phyloP scores from a whole-genome alignment of 129 eudicot genomes.

The Scalesia atractyloides region DNA sequence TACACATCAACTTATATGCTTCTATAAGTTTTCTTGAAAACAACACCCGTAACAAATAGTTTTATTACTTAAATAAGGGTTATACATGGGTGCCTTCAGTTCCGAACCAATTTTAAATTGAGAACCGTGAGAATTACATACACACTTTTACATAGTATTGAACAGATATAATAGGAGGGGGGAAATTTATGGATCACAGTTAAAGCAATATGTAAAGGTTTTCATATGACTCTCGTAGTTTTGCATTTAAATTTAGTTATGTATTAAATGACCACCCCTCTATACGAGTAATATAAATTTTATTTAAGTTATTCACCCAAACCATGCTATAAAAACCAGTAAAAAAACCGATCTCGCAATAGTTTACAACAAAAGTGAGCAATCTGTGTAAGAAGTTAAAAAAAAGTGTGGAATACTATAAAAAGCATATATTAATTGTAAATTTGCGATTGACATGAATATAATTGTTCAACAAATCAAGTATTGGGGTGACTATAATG shows the following conservation, averaged over 20 bases:
- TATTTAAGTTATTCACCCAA: background rate
- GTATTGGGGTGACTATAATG: background rate
- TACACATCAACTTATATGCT: constrained; percentile 14
- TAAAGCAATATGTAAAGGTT: background rate
- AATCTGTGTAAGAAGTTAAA: constrained; percentile 14
- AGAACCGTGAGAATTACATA: background rate
- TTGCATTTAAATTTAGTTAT: background rate
- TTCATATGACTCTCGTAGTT: background rate
- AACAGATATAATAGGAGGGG: background rate
- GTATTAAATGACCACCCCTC: background rate
- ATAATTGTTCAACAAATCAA: constrained; percentile 26
- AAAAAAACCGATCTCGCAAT: constrained; percentile 6
- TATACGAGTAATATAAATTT: background rate
- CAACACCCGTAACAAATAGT: background rate
- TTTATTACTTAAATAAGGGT: background rate
- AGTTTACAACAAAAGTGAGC: constrained; percentile 3
- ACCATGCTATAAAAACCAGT: background rate
- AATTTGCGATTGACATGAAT: constrained; percentile 25
- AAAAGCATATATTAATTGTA: constrained; percentile 30
- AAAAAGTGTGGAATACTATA: constrained; percentile 26
- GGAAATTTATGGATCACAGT: background rate
- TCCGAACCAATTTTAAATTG: background rate
- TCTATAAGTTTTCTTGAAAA: constrained; percentile 6
- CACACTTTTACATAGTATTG: background rate
- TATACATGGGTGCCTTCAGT: background rate